These are phyloP conservation scores for Teratosphaeriaceae sp. DNA, from an alignment of 2,329 filamentous ascomycete species.

Conservation along the genomic window DNA sequence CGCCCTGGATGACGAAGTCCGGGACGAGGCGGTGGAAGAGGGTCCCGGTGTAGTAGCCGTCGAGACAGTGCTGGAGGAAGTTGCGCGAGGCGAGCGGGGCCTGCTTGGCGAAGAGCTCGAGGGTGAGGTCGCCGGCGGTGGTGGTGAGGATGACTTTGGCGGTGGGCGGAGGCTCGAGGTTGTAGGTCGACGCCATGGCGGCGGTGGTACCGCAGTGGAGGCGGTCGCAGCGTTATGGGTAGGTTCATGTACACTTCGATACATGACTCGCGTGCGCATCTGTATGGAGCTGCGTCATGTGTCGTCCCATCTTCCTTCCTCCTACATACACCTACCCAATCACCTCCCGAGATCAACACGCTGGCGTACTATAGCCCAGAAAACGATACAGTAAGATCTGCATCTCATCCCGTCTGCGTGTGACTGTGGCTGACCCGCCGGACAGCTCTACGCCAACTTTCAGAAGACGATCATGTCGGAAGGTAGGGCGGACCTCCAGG, in stretches of 20 bases:
- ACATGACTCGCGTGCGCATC: background rate
- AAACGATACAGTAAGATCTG: too few relatives aligned
- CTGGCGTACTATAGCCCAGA: conserved; percentile 10
- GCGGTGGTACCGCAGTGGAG: background rate
- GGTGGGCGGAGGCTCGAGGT: conserved; percentile 89
- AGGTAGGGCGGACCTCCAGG: too few relatives aligned
- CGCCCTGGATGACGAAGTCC: conserved; percentile 89
- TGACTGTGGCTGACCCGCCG: too few relatives aligned
- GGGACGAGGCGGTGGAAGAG: conserved; percentile 91
- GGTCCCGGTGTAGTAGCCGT: conserved; percentile 91
- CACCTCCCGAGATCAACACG: background rate
- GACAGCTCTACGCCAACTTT: conserved; percentile 23
- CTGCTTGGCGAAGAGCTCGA: conserved; percentile 94
- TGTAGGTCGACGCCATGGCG: conserved; percentile 81
- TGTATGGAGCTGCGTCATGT: background rate
- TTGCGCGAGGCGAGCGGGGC: conserved; percentile 86
- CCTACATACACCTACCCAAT: background rate
- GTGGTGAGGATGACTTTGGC: conserved; percentile 89
- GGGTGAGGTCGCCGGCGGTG: conserved; percentile 76
- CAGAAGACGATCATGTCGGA: conserved; percentile 57
- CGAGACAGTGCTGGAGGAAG: conserved; percentile 89
- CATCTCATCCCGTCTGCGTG: too few relatives aligned
- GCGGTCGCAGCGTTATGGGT: background rate
- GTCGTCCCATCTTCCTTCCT: background rate
- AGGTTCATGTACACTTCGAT: background rate